Evolutionary conservation across 2,329 filamentous ascomycete species (phyloP).

Genomic region (Ceratocystis huliohia): DNA sequence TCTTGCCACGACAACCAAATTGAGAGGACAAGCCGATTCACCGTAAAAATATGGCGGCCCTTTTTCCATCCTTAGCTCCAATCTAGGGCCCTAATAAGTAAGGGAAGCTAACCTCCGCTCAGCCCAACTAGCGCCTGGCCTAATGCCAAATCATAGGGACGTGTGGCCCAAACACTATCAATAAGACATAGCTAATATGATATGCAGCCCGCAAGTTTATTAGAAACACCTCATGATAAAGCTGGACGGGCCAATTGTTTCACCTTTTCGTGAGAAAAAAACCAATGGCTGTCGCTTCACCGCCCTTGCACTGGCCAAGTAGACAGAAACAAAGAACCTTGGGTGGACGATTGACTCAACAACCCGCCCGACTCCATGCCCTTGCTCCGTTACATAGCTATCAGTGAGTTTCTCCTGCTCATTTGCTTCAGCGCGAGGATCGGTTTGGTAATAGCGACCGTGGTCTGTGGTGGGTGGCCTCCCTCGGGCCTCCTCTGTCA

Average conservation of each 20-base stretch:
- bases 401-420: not conserved
- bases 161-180: not conserved
- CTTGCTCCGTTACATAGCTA: not conserved
- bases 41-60: not conserved
- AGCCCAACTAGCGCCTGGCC: too few species aligned
- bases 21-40: not conserved
- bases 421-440: not conserved
- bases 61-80: too few species aligned
- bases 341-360: too few species aligned
- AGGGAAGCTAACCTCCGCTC: too few species aligned
- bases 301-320: not conserved
- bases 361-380: not conserved
- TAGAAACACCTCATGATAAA: not conserved
- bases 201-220: not conserved
- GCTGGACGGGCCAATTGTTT: not conserved
- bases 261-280: not conserved
- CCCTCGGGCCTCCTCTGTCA: not conserved
- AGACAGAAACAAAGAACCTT: not conserved
- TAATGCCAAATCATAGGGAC: not conserved
- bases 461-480: not conserved
- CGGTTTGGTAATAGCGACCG: not conserved
- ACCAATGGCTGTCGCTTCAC: not conserved
- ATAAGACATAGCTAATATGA: not conserved
- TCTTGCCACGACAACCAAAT: constrained; percentile 4
- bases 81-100: not conserved